Base-by-base conservation (phyloP, 78 protist genomes). In the Dictyostelium firmibasis region DNA sequence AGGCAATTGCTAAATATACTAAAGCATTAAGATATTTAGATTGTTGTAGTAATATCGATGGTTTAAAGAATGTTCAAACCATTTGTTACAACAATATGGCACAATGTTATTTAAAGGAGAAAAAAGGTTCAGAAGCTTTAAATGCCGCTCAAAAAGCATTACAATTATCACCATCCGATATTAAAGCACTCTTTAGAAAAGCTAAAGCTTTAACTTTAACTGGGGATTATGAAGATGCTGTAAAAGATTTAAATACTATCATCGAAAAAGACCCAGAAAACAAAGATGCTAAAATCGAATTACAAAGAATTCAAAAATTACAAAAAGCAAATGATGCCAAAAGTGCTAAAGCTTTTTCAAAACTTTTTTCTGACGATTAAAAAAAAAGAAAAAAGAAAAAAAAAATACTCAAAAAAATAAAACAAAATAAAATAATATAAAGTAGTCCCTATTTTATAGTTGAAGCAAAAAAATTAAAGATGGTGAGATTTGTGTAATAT, bases 1-100 rank as follows among this genome's bases (percentile, higher is more conserved):
- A 72, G 6, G 96, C 96, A 2, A 57, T 93, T 3, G 82, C n/a
- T 13, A 85, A 85, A 41, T 93, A 93, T 41, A 36, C 69, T 41
- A 93, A 93, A 78, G 92, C 94, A 69, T 43, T 89, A 0, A 62
- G 94, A 69, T 89, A 89, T 69, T 81, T 89, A 10, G 94, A 89
- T 81, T 78, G 88, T 70, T 72, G 84, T 50, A 75, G 94, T 35
- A 70, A 41, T 4, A 84, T 75, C 10, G 87, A 69, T 27, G 83
- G 83, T 35, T 27, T 89, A 18, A 69, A 47, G 25, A 25, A 18
- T 6, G 20, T 50, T 35, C 87, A 89, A 69, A 38, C 67, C 25
- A 27, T 60, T 23, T 89, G 94, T 72, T 77, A 81, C 44, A 43
- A 43, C 7, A 89, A 89, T 50, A 75, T 77, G 84, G 81, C 94